Evolutionary conservation across 345 rosid genomes (phyloP).

Genomic region (Populus deltoides): DNA sequence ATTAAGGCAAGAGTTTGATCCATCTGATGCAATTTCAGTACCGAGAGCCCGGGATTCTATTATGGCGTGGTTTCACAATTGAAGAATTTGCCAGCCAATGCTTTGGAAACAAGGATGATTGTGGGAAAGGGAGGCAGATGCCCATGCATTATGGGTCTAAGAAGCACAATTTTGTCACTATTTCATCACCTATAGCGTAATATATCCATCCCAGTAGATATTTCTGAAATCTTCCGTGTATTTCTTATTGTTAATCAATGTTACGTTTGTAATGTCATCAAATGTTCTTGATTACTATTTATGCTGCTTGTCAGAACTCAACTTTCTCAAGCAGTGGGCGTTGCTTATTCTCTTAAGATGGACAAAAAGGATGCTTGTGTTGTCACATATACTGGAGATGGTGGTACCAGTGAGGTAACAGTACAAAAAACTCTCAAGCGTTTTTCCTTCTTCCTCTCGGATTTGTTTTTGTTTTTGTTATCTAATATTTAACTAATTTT

Average conservation of each 20-base stretch:
- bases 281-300: neutral
- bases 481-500: conserved; percentile 18
- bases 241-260: neutral
- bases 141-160: conserved; percentile 59
- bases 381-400: conserved; percentile 75
- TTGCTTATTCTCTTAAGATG: conserved; percentile 87
- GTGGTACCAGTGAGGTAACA: conserved; percentile 74
- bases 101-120: conserved; percentile 42
- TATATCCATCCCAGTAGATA: conserved; percentile 7
- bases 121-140: conserved; percentile 67
- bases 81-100: conserved; percentile 58
- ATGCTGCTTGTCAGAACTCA: conserved; percentile 51
- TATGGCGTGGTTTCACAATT: conserved; percentile 56
- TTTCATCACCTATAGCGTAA: conserved; percentile 62
- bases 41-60: conserved; percentile 58
- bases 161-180: conserved; percentile 47
- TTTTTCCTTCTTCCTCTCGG: neutral
- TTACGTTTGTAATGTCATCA: neutral
- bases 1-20: neutral
- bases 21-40: conserved; percentile 48
- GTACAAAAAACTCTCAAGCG: neutral
- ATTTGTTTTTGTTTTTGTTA: neutral
- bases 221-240: neutral
- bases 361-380: conserved; percentile 68
- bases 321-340: conserved; percentile 83